Percentiles rank a stretch among this genome's conserved stretches.
Conservation (phyloP, 2,329 filamentous ascomycete genomes). For the Botrytis elliptica region DNA sequence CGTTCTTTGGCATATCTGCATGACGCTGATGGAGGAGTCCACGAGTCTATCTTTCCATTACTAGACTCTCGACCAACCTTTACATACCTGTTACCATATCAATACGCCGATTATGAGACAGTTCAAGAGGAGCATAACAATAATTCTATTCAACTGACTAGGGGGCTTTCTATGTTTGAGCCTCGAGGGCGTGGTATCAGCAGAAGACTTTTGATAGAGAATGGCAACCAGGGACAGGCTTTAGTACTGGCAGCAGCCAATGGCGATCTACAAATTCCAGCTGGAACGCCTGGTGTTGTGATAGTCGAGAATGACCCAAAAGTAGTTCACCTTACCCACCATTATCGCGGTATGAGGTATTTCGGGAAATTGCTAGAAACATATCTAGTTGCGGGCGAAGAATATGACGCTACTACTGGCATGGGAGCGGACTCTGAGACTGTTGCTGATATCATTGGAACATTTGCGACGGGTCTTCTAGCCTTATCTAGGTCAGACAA, state of each 20-base stretch:
- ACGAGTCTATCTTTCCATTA: slow-evolving; percentile 47
- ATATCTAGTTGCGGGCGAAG: slow-evolving; percentile 56
- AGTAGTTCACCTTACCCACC: slow-evolving; percentile 70
- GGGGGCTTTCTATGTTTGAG: slow-evolving; percentile 63
- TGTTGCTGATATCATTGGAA: slow-evolving; percentile 68
- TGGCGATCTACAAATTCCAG: slow-evolving; percentile 59
- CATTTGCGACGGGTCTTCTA: slow-evolving; percentile 70
- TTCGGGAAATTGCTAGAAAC: slow-evolving; percentile 74
- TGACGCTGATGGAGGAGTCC: slow-evolving; percentile 38
- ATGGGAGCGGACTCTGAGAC: slow-evolving; percentile 55
- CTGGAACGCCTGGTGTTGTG: slow-evolving; percentile 67
- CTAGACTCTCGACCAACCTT: slow-evolving; percentile 68
- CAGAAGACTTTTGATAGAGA: slow-evolving; percentile 4
- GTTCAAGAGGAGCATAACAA: slow-evolving; percentile 83
- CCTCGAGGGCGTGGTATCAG: slow-evolving; percentile 34
- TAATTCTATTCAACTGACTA: slow-evolving; percentile 70
- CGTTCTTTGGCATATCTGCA: slow-evolving; percentile 59
- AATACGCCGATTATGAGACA: slow-evolving; percentile 73
- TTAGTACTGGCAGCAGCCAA: slow-evolving; percentile 37
- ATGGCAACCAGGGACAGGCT: slow-evolving; percentile 23
- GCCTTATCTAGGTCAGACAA: slow-evolving; percentile 33
- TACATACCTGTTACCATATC: slow-evolving; percentile 71
- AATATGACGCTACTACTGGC: slow-evolving; percentile 46
- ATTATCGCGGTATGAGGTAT: slow-evolving; percentile 77
- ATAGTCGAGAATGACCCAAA: slow-evolving; percentile 75